phyloP scores from a whole-genome alignment of 164 flowering plant species.

The Warburgia ugandensis region DNA sequence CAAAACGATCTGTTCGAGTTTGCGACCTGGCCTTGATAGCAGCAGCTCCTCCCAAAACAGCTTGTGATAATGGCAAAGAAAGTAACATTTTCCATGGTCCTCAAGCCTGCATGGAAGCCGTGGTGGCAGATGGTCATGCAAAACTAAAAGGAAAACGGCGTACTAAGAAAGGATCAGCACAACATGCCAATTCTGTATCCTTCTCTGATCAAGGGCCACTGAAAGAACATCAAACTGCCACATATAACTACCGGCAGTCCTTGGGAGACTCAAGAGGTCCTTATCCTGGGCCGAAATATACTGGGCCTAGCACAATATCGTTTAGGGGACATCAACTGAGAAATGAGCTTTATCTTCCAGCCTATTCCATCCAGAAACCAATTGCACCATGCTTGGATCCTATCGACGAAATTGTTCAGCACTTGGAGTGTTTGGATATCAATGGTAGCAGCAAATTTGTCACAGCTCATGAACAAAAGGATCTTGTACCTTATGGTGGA shows the following conservation, averaged over 20 bases:
- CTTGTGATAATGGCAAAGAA: constrained; percentile 6
- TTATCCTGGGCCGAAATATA: constrained; percentile 2
- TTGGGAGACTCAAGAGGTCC: constrained; percentile 18
- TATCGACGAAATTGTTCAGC: constrained; percentile 33
- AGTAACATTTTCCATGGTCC: constrained; percentile 10
- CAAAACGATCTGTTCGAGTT: constrained; percentile 21
- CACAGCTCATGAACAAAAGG: constrained; percentile 22
- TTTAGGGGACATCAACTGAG: not conserved
- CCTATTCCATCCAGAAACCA: not conserved
- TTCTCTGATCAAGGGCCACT: constrained; percentile 5
- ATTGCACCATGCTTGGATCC: constrained; percentile 14
- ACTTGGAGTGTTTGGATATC: constrained; percentile 33
- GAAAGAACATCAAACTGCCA: constrained; percentile 5
- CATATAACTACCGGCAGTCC: not conserved
- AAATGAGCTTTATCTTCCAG: not conserved
- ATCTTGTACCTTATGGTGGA: constrained; percentile 48
- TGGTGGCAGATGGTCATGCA: constrained; percentile 21
- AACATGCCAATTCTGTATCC: constrained; percentile 9
- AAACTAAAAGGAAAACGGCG: constrained; percentile 32
- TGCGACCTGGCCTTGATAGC: constrained; percentile 25
- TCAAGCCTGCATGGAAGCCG: constrained; percentile 26
- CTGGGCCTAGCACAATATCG: not conserved
- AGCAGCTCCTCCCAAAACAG: constrained; percentile 14
- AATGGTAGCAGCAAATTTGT: constrained; percentile 18
- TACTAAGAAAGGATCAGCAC: constrained; percentile 19